Evolutionary conservation across 129 eudicot species (phyloP), one percentile per base, ranked within the genome.

Genomic region (Escallonia rubra): DNA sequence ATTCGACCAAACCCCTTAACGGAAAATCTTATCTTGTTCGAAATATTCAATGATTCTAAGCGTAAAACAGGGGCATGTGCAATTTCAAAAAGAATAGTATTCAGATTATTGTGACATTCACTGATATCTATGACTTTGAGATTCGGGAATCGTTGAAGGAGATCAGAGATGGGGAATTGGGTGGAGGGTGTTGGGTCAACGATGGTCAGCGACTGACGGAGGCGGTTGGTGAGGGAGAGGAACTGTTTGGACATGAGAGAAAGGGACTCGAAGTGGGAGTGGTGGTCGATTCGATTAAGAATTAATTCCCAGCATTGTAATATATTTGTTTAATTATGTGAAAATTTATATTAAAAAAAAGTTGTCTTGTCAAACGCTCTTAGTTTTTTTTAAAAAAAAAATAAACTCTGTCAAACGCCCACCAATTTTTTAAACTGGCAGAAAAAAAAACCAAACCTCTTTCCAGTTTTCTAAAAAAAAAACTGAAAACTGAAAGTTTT

Each of bases 251-350:
- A 78, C 34, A 76, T 80, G 7, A 70, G 48, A 14, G 91, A 85
- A 23, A 79, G 70, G 11, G 82, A 69, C 66, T 81, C 82, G 54
- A 81, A 71, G 57, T 81, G 68, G 39, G 79, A 74, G 70, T 75
- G 80, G 34, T 75, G 82, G 72, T 78, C 78, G 23, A 81, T 74
- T 40, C 52, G 46, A 40, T 73, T 59, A 43, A 83, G 4, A 1
- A 83, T 80, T 56, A 76, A 16, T 57, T 74, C 85, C 89, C 89
- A 80, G 59, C 83, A 73, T 44, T 80, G n/a, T n/a, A n/a, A n/a
- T n/a, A n/a, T n/a, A n/a, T n/a, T n/a, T n/a, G n/a, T n/a, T n/a
- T n/a, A n/a, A n/a, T n/a, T n/a, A n/a, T n/a, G n/a, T n/a, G n/a
- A n/a, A n/a, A n/a, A n/a, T n/a, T n/a, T n/a, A n/a, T n/a, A n/a